Conservation (phyloP, 306 rosid species). For the Dryas octopetala region DNA sequence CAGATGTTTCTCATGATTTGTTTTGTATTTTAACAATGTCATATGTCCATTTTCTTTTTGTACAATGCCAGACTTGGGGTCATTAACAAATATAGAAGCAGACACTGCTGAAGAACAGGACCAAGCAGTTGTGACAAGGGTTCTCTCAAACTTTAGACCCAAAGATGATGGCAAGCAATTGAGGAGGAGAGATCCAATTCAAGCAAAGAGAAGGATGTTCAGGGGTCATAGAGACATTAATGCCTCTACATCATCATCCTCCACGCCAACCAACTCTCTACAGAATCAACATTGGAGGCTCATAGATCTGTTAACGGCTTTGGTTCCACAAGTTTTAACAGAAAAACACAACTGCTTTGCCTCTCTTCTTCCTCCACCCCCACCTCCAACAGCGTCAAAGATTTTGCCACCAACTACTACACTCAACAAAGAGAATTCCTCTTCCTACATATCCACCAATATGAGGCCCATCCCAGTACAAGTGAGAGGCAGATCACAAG, state of each 20-base stretch:
- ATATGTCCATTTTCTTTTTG: background rate
- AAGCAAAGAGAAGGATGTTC: slow-evolving; percentile 25
- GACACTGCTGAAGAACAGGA: slow-evolving; percentile 28
- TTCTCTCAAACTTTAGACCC: slow-evolving; percentile 28
- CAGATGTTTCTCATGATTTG: background rate
- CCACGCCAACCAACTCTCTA: slow-evolving; percentile 1
- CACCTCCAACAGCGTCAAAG: slow-evolving; percentile 33
- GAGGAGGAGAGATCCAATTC: slow-evolving; percentile 31
- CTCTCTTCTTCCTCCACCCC: slow-evolving; percentile 45
- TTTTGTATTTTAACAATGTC: background rate
- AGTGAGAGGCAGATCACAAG: slow-evolving; percentile 22
- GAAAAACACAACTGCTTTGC: slow-evolving; percentile 23
- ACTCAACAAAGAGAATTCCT: background rate
- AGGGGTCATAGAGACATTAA: background rate
- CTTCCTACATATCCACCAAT: background rate
- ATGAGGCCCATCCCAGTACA: slow-evolving; percentile 25
- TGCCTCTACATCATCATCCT: background rate
- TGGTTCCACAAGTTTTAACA: slow-evolving; percentile 23
- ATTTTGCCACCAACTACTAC: slow-evolving; percentile 27
- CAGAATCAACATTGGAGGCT: slow-evolving; percentile 29
- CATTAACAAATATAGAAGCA: slow-evolving; percentile 18
- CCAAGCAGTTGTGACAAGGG: slow-evolving; percentile 30
- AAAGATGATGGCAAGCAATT: slow-evolving; percentile 30
- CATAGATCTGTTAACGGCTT: slow-evolving; percentile 28
- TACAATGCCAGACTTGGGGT: slow-evolving; percentile 29